Evolutionary conservation across 352 stramenopile species (phyloP), one percentile per base, ranked within the genome.

Genomic region (Pythium graminicola): DNA sequence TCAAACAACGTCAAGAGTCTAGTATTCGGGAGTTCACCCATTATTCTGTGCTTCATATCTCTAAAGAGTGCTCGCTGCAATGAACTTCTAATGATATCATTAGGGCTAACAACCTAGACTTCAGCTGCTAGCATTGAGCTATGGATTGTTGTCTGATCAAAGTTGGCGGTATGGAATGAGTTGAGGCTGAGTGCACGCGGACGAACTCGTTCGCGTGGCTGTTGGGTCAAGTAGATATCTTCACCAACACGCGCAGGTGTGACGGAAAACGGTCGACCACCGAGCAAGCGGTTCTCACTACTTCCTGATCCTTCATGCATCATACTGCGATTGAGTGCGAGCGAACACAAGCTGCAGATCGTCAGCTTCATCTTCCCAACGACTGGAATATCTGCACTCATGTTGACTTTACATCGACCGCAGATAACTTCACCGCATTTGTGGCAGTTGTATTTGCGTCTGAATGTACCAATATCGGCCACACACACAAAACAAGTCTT

Each of bases 301-400:
- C 69, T 73, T 20, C 47, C 49, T 2, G 38, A 38, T 8, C 27
- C 31, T 2, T 86, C 75, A 6, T 69, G 73, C 23, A 82, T 45
- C 40, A 71, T 65, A 39, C 65, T 88, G 42, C 80, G 76, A 58
- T 91, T 86, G 47, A 91, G 82, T 44, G 75, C 70, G 31, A 89
- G 63, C 44, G 80, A 83, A 64, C 80, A 91, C 9, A 91, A 32
- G 20, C 69, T 86, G 64, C 80, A 91, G 46, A 91, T 91, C 47
- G 80, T 91, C 27, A 91, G 72, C 65, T 91, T 91, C 80, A 91
- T 88, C 62, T 81, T 86, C 44, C 80, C 80, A 16, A 88, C 80
- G 17, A 91, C 78, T 16, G 80, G 77, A 39, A 91, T 87, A 22
- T 91, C 77, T n/a, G 80, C 80, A 48, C 79, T 74, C 59, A 91